Evolutionary conservation across 495 filamentous ascomycete species (phyloP), one percentile per base, ranked within the genome.

Genomic region (Podospora tetraspora): DNA sequence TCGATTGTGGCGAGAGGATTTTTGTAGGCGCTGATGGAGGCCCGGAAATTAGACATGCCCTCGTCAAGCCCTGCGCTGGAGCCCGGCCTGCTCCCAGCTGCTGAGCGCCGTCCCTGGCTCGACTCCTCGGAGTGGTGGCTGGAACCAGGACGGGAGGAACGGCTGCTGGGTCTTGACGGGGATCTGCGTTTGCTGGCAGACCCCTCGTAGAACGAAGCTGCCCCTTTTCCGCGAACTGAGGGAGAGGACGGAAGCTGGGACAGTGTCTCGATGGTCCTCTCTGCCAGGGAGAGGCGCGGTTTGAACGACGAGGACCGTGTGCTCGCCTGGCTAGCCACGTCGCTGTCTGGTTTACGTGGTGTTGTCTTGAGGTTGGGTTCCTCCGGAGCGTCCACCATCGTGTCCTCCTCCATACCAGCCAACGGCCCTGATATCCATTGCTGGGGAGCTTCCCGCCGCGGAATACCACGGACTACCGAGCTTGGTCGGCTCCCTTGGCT

Each of bases 181-280:
- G 79, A 69, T 61, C 72, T 70, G 43, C 66, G 66, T 61, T 62
- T 60, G 61, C 68, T 58, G 25, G 69, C 56, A 16, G 64, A 61
- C 24, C 43, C 62, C 8, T 80, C 80, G 57, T 79, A 82, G 69
- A 84, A 83, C 5, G 72, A 78, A 61, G 69, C 70, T 37, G 67
- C 74, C 64, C 67, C 70, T 29, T 73, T 76, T 9, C 77, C 76
- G 24, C 79, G 82, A 3, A 80, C 69, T 3, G 80, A 80, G 3
- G 82, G 82, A 16, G 82, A 84, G 0, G 81, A 83, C 9, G 82
- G 82, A 21, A 84, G 27, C 25, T 81, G 79, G 12, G 81, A 72
- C 19, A 84, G 70, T 0, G 82, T 84, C 70, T 84, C 81, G 11
- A 84, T 79, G 10, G 82, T 84, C 66, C 82, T 76, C 62, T 84